These are phyloP conservation scores for Ottelia alismoides DNA, from an alignment of 106 monocot species.

Conservation along the genomic window DNA sequence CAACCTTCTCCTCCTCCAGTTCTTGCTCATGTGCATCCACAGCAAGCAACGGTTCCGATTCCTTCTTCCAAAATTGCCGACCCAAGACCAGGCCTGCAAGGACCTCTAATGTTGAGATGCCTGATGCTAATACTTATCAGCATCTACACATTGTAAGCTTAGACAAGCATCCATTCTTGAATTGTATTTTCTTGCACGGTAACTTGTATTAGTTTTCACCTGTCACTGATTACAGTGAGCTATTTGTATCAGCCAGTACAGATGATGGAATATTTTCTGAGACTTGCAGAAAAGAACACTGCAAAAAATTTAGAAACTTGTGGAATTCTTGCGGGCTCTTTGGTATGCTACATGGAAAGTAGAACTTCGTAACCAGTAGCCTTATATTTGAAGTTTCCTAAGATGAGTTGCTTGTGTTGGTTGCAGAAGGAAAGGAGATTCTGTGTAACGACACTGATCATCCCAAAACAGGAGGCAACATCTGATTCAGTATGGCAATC, in stretches of 20 bases:
- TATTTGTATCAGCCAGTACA: conserved; percentile 88
- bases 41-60: conserved; percentile 25
- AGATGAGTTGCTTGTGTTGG: conserved; percentile 1
- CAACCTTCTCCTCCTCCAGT: conserved; percentile 94
- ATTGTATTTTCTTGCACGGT: too few relatives aligned
- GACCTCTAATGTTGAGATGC: conserved; percentile 11
- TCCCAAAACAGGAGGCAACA: conserved; percentile 95
- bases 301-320: conserved; percentile 92
- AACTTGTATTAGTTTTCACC: too few relatives aligned
- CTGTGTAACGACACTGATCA: conserved; percentile 82
- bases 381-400: too few relatives aligned
- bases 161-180: background rate
- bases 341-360: too few relatives aligned
- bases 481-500: conserved; percentile 74
- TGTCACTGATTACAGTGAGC: too few relatives aligned
- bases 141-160: conserved; percentile 77
- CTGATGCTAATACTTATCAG: conserved; percentile 52
- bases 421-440: conserved; percentile 87
- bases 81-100: conserved; percentile 81
- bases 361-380: too few relatives aligned
- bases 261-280: conserved; percentile 83
- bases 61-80: conserved; percentile 87
- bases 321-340: conserved; percentile 93
- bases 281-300: conserved; percentile 83
- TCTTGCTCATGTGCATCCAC: conserved; percentile 51